Conservation (phyloP, 305 asterid species). For the Fraxinus latifolia region DNA sequence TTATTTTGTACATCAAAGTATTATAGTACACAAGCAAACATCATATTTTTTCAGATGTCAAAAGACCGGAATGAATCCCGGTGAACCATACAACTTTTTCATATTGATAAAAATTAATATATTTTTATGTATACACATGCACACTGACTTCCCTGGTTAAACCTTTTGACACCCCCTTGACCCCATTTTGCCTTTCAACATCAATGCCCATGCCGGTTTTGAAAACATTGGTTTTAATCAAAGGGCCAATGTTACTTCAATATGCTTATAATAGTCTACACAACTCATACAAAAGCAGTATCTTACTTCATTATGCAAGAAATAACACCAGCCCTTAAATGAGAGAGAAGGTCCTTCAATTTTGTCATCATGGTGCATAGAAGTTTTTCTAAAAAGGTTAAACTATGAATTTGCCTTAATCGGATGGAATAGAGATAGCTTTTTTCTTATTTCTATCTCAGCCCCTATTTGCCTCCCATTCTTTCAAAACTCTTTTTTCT, state of each 20-base stretch:
- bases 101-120: not conserved
- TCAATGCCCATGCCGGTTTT: not conserved
- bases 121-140: not conserved
- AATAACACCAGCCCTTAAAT: not conserved
- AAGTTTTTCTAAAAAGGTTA: not conserved
- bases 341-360: not conserved
- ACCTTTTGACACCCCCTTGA: not conserved
- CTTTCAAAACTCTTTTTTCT: no score
- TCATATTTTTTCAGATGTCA: not conserved
- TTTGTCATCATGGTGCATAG: not conserved
- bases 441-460: not conserved
- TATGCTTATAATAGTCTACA: not conserved
- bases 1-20: not conserved
- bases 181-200: not conserved
- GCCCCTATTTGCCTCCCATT: no score
- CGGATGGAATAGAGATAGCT: not conserved
- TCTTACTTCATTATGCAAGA: not conserved
- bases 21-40: not conserved
- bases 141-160: not conserved
- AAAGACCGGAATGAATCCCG: not conserved
- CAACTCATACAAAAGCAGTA: not conserved
- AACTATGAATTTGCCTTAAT: not conserved
- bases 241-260: not conserved
- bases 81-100: not conserved
- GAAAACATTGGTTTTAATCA: not conserved